Conservation (phyloP, 257 asterid genomes). For the Ocimum tenuiflorum region DNA sequence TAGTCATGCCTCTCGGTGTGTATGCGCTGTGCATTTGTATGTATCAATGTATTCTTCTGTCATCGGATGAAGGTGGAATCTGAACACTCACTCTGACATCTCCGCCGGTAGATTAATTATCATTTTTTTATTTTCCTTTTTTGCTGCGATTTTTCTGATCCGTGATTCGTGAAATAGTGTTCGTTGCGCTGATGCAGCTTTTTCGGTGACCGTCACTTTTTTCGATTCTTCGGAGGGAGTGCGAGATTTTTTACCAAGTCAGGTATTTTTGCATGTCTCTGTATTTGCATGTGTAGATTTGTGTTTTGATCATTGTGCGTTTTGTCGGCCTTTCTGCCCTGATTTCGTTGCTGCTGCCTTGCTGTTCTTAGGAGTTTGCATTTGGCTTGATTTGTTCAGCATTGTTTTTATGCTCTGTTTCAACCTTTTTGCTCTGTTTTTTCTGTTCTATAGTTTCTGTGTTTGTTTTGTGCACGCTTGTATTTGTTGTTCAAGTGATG, state of each 20-base stretch:
- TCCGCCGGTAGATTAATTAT: conserved; percentile 13
- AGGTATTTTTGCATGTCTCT: conserved; percentile 20
- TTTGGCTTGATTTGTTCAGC: neutral
- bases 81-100: neutral
- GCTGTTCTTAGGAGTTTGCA: neutral
- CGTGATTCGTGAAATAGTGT: neutral
- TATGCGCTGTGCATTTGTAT: neutral
- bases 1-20: neutral
- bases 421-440: conserved; percentile 15
- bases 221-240: neutral
- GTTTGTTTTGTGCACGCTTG: neutral
- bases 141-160: neutral
- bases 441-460: neutral
- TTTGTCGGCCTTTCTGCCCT: neutral
- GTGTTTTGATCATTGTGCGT: neutral
- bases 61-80: neutral
- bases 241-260: neutral
- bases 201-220: conserved; percentile 10
- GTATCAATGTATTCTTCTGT: neutral
- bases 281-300: conserved; percentile 10
- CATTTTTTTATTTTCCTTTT: neutral
- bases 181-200: conserved; percentile 18
- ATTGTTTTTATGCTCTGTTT: neutral
- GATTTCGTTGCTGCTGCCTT: no score
- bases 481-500: neutral